Base-by-base conservation (phyloP, 805 yeast species). In the Maudiozyma serrabonitensis region DNA sequence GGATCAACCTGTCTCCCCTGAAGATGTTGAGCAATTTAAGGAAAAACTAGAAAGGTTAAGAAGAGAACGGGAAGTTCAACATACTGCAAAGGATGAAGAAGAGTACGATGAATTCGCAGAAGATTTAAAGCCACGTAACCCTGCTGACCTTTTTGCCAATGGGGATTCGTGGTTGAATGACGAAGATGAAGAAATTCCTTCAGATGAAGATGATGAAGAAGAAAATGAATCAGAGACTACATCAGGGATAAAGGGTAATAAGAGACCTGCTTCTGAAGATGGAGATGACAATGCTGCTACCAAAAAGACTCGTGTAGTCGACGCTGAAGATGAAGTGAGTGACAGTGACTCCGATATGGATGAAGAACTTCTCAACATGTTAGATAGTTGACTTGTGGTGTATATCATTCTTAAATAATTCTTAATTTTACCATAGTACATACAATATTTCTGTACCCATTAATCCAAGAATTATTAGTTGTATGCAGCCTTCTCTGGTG, bases 1-100 rank as follows among this genome's bases (percentile, higher is more conserved):
- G n/a, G 73, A 72, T 5, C 73, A 74, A 19, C 75, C 74, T 1
- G 73, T 70, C 37, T 63, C 75, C 18, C 70, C 71, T 2, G 72
- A 68, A 45, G 84, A 67, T 41, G 54, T 66, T 15, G 57, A 60
- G 35, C 63, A 60, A 15, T 62, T 62, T 45, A 56, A 54, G 45
- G 56, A 68, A 34, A 71, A 51, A 54, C 62, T 58, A 18, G 57
- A 52, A 63, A 64, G 54, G 63, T 48, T 68, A 60, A 47, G 64
- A 67, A 56, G 67, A 69, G 76, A 73, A 12, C 71, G 66, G 69
- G 54, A 60, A 13, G 43, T 38, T 18, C 38, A 39, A 23, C 18
- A 23, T 25, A 18, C 31, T n/a, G 32, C 18, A 41, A 23, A 23
- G 18, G 65, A 61, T 18, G 64, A 59, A 2, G 62, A 56, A 1